phyloP scores from a whole-genome alignment of 805 yeast genomes.

The Huiozyma sinensis region DNA sequence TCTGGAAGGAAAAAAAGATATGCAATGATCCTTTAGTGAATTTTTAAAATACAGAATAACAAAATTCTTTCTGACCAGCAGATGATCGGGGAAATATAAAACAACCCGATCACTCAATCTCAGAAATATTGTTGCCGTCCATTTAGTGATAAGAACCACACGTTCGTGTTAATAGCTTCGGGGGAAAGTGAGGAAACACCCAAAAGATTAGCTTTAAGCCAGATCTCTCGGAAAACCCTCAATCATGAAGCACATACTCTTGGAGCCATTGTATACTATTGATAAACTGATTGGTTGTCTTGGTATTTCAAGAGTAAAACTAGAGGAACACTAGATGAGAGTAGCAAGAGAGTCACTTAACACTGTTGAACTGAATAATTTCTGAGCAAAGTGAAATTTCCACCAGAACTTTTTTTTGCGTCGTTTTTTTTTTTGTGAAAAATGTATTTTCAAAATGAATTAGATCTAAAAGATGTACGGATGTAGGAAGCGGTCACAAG shows the following conservation, averaged over 20 bases:
- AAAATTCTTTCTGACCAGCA: not conserved
- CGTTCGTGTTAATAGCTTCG: slow-evolving; percentile 2
- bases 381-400: too few species aligned
- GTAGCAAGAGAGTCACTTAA: too few species aligned
- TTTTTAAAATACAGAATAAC: slow-evolving; percentile 25
- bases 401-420: too few species aligned
- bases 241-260: slow-evolving; percentile 49
- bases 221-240: too few species aligned
- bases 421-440: too few species aligned
- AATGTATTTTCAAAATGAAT: too few species aligned
- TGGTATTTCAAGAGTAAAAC: not conserved
- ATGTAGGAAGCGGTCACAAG: not conserved
- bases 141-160: too few species aligned
- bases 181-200: not conserved
- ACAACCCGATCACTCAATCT: not conserved
- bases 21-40: slow-evolving; percentile 10
- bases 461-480: not conserved
- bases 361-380: too few species aligned
- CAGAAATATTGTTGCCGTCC: too few species aligned
- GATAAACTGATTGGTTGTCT: not conserved
- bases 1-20: too few species aligned
- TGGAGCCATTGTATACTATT: slow-evolving; percentile 56
- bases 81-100: not conserved
- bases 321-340: not conserved
- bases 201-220: too few species aligned